Base-by-base conservation (phyloP, 495 filamentous ascomycete genomes). In the Cercophora scortea region DNA sequence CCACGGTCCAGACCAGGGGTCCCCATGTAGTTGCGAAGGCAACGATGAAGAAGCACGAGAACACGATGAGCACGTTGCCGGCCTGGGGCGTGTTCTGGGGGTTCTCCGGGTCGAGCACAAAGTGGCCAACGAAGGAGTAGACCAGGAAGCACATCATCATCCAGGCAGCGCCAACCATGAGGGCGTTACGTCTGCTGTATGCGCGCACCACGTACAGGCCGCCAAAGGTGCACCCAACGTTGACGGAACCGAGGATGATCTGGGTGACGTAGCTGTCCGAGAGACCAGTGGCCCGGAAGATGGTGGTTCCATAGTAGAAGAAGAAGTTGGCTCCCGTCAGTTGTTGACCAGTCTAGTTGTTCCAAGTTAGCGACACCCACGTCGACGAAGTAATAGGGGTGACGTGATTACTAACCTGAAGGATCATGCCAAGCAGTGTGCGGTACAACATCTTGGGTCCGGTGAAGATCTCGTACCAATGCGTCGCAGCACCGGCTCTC, bases 1-100 rank as follows among this genome's bases (percentile, higher is more conserved):
- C 82, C 50, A 88, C 81, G 25, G 83, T 78, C 89, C 89, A 94
- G 41, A 91, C 78, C 32, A 91, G 84, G 10, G 89, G 90, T 46
- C 88, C 89, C 90, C 89, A 94, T 34, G 87, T 90, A 50, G 78
- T 85, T 15, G 78, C 77, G 48, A 81, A 81, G 12, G 71, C 71
- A 18, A 67, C 75, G 50, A 81, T 81, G 52, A 87, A 89, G 57
- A 91, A 75, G 65, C 86, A 89, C n/a, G 88, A 84, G 71, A 90
- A 90, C 49, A 89, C 82, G 55, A 91, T 88, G 71, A 90, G 63
- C 69, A 82, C 82, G 17, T 79, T 76, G 54, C 86, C 86, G 9
- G 87, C 78, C n/a, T 56, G 42, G 2, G 72, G 76, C 0, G 78
- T 83, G 33, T 78, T 82, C 50, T 61, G 59, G 2, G 64, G 71